Base-by-base conservation (phyloP, 2,329 filamentous ascomycete species). In the Gaeumannomyces tritici region DNA sequence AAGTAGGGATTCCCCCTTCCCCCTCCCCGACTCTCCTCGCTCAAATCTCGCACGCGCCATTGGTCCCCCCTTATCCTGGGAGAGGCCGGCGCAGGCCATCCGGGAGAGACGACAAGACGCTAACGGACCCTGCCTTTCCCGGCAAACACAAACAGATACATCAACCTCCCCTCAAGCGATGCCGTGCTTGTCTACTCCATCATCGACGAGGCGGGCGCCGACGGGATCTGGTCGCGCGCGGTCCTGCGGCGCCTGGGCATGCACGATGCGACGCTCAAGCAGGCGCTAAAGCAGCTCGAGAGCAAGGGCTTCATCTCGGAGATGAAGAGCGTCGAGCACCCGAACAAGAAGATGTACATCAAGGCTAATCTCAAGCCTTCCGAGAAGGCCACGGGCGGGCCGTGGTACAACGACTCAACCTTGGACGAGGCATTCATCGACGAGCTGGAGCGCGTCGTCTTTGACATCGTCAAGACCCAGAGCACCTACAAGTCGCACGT, bases 301-400 rank as follows among this genome's bases (percentile, higher is more conserved):
- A 78, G 82, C 54, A 93, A 91, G 73, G 86, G 87, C 47, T 86
- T 96, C 72, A 92, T 99, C 73, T 89, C 90, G 70, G 86, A 88
- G 63, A 92, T 98, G 77, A 95, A 93, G 77, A 95, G 89, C 74
- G 92, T 96, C 75, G 92, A 96, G 76, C 88, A 90, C 71, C 91
- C 91, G 31, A 90, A 88, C 67, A 89, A 95, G 72, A 96, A 96
- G 77, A 96, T 96, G 83, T 99, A 95, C 80, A 96, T 99, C 82
- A 88, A 96, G 70, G 86, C 88, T 62, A 88, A 88, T 65, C 83
- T 99, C 64, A 85, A 87, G 13, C 93, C 95, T 0, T 91, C 89
- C 62, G 93, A 97, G 65, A 89, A 95, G 65, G 90, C 96, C 58
- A 96, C 92, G 0, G 95, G 95, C 59, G 95, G 95, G 1, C 89